These are phyloP conservation scores for Pythium dissimile DNA, from an alignment of 352 stramenopile genomes.

Conservation along the genomic window DNA sequence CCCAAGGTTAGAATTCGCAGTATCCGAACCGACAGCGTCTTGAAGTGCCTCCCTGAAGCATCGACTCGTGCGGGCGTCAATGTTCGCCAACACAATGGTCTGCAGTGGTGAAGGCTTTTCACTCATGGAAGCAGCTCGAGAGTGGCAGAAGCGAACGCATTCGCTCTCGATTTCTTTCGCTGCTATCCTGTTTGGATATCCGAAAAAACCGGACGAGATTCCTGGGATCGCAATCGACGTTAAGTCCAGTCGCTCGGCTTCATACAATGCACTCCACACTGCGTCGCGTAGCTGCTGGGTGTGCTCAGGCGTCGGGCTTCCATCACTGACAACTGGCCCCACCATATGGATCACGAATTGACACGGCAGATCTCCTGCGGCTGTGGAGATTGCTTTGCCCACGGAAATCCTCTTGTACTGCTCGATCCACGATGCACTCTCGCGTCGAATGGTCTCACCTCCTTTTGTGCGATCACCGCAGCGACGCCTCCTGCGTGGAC, in stretches of 20 bases:
- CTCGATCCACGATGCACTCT: conserved; percentile 29
- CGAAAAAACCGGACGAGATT: conserved; percentile 41
- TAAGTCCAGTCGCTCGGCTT: conserved; percentile 25
- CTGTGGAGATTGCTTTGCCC: conserved; percentile 31
- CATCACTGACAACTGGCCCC: conserved; percentile 24
- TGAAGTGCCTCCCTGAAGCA: conserved; percentile 25
- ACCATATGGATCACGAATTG: conserved; percentile 43
- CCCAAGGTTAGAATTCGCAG: background rate
- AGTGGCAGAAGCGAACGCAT: conserved; percentile 20
- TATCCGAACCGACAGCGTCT: background rate
- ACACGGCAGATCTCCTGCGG: conserved; percentile 27
- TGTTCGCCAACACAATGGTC: conserved; percentile 35
- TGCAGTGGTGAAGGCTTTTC: conserved; percentile 2
- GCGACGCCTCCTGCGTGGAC: conserved; percentile 36
- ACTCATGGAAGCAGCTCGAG: background rate
- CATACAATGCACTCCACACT: conserved; percentile 28
- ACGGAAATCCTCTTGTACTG: conserved; percentile 22
- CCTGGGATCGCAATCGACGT: conserved; percentile 32
- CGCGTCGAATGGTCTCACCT: conserved; percentile 20
- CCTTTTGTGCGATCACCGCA: conserved; percentile 27
- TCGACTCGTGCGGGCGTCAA: conserved; percentile 28
- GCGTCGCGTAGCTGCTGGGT: conserved; percentile 25
- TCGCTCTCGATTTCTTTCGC: conserved; percentile 35
- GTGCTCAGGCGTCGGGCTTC: conserved; percentile 22
- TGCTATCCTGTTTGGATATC: conserved; percentile 33